Evolutionary conservation across 2,329 filamentous ascomycete genomes (phyloP).

Genomic region (Fusarium sp.): DNA sequence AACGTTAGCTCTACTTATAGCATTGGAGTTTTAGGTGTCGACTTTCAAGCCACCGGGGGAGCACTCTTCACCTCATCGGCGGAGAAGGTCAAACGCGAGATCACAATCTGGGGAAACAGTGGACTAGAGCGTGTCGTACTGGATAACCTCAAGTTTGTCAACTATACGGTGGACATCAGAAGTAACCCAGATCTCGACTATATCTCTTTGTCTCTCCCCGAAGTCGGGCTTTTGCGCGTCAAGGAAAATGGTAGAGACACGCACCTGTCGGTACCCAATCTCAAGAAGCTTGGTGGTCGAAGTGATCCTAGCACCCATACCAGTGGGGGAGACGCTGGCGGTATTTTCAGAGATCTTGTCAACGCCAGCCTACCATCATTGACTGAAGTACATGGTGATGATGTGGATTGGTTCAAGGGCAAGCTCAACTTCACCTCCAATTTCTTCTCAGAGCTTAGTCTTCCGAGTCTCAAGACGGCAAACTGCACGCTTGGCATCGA

Average conservation of each 20-base stretch:
- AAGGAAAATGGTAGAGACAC: neutral
- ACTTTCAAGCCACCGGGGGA: neutral
- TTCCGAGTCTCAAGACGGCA: fast-evolving
- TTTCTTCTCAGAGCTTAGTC: neutral
- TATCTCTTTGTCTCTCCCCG: neutral
- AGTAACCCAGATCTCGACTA: neutral
- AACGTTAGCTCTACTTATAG: neutral
- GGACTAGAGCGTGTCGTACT: neutral
- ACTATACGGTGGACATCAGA: neutral
- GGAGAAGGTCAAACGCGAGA: neutral
- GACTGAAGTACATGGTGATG: neutral
- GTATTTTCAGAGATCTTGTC: neutral
- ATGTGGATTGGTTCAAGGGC: neutral
- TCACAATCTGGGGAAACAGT: fast-evolving
- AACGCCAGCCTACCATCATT: neutral
- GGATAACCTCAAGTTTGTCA: neutral
- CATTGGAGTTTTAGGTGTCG: neutral
- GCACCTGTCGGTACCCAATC: fast-evolving
- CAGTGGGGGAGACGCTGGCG: neutral
- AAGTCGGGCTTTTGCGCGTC: neutral
- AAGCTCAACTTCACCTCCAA: neutral
- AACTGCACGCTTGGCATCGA: neutral
- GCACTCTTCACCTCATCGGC: neutral
- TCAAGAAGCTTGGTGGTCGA: neutral
- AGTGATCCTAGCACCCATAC: fast-evolving